A percentile compares a stretch with the other conserved stretches of the same genome.
Conservation (phyloP, 2,329 filamentous ascomycete species). For the Pleurostoma richardsiae region DNA sequence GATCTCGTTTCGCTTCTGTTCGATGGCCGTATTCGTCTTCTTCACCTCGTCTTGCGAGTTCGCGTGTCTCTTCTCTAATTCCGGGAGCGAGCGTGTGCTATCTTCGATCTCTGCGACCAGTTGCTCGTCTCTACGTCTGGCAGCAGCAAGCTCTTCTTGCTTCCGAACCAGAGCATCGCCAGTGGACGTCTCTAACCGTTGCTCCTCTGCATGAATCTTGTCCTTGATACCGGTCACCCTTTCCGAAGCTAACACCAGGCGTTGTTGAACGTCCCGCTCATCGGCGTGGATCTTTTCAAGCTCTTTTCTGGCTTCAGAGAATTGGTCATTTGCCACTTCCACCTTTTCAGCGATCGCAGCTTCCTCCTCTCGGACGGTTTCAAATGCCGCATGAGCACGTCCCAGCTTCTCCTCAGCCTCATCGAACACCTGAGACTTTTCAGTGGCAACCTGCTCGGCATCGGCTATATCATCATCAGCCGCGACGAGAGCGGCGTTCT, state of each 20-base stretch:
- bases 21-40: conserved; percentile 24
- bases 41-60: conserved; percentile 23
- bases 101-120: conserved; percentile 29
- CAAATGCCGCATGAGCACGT: conserved; percentile 29
- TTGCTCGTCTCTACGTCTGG: conserved; percentile 42
- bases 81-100: conserved; percentile 21
- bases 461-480: conserved; percentile 39
- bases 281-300: conserved; percentile 54
- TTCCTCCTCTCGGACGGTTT: conserved; percentile 39
- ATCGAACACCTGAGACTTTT: conserved; percentile 45
- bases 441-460: conserved; percentile 24
- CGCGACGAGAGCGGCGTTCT: conserved; percentile 28
- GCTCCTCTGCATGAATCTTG: conserved; percentile 50
- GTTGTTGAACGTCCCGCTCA: conserved; percentile 59
- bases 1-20: conserved; percentile 49
- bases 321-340: conserved; percentile 43
- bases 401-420: conserved; percentile 38
- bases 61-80: conserved; percentile 24
- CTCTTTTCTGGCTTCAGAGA: conserved; percentile 47
- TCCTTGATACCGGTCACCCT: conserved; percentile 38
- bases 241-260: conserved; percentile 47
- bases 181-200: conserved; percentile 60
- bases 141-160: conserved; percentile 52
- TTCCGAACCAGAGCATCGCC: conserved; percentile 65
- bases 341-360: conserved; percentile 39